Evolutionary conservation across 768 basidiomycete genomes (phyloP), one percentile per base, ranked within the genome.

Genomic region (Epithele typhae): DNA sequence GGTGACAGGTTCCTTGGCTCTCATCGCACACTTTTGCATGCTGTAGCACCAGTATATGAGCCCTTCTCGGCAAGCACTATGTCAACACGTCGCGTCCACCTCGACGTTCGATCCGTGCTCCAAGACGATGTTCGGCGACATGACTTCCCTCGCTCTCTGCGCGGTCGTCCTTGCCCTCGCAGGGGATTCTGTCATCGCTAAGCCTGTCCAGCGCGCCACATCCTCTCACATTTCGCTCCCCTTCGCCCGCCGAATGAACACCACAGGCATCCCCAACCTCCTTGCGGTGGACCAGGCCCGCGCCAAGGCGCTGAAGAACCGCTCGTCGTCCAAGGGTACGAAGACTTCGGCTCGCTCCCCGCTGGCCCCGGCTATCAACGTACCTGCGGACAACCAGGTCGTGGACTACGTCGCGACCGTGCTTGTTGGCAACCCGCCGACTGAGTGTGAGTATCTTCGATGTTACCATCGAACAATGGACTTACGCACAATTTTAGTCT

Each of bases 381-480:
- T 47, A 2, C 43, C 24, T 4, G 40, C 59, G 10, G 45, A 57
- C 5, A 68, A 68, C 34, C n/a, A 19, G 4, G 41, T 5, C 2
- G 53, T 63, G 0, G 9, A 36, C 17, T 70, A 70, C 42, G 58
- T 56, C 1, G 62, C 60, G 1, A 42, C 43, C 2, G 60, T 62
- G 17, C 70, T 68, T 24, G 67, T 83, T 17, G 79, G 79, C 1
- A 64, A 55, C 25, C 77, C 78, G 3, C 52, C 75, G 0, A 72
- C 71, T 3, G 52, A 67, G 27, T 80, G 66, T 68, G 25, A 24
- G 64, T 34, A n/a, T 6, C 10, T 3, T 17, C 18, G 21, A 21
- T 15, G 17, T 15, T 18, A 6, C n/a, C 15, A 8, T 18, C 6
- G 1, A 25, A 7, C 1, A 1, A 12, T 8, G n/a, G 17, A 12